Conservation (phyloP, 164 flowering plant species). For the Piper longum region DNA sequence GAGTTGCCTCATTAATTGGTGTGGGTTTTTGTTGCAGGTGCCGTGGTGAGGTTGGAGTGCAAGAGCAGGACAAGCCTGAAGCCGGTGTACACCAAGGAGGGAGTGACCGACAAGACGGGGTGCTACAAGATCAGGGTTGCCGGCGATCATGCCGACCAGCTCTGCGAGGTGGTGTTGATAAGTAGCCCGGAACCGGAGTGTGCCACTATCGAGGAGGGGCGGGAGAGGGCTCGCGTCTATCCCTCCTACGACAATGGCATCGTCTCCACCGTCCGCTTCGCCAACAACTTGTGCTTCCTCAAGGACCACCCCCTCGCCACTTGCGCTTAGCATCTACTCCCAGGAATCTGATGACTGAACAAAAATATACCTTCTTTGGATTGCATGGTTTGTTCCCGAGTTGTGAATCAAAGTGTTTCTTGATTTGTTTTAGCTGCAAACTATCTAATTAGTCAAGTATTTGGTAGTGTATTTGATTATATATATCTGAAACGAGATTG, state of each 20-base stretch:
- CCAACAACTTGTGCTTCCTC: slow-evolving; percentile 50
- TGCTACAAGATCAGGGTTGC: neutral
- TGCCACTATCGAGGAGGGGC: neutral
- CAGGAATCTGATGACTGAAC: slow-evolving; percentile 1
- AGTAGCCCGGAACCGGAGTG: neutral
- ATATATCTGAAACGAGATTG: no score
- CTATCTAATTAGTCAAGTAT: no score
- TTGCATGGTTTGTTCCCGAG: no score
- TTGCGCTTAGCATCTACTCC: slow-evolving; percentile 19
- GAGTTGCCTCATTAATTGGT: no score
- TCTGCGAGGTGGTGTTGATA: neutral
- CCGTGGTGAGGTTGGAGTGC: slow-evolving; percentile 1
- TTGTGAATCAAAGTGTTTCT: no score
- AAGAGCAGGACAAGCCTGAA: neutral
- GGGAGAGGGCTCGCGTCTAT: slow-evolving; percentile 31
- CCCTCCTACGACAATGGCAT: slow-evolving; percentile 61
- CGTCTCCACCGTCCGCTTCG: slow-evolving; percentile 30
- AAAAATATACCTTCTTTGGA: neutral
- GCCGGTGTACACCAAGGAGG: neutral
- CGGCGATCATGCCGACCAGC: neutral
- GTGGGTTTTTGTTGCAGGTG: neutral
- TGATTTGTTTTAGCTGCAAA: no score
- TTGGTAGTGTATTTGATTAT: no score
- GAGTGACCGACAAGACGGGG: slow-evolving; percentile 3
- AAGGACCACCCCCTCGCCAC: slow-evolving; percentile 21